phyloP scores from a whole-genome alignment of 768 basidiomycete species.

The Trametes cubensis region DNA sequence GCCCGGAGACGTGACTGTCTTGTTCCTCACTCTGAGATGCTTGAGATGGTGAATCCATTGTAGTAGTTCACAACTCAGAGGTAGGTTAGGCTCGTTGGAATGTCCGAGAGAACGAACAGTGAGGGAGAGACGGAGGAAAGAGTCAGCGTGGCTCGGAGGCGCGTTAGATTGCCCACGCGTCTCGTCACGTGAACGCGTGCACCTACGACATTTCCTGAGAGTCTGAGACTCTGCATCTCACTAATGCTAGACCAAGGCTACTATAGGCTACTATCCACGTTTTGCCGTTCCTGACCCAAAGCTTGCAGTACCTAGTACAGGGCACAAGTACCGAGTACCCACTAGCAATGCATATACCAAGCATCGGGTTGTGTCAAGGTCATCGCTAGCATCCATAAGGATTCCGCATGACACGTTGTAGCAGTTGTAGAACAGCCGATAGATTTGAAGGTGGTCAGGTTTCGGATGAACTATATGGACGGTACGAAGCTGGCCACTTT shows the following conservation, averaged over 20 bases:
- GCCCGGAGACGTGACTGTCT: slow-evolving; percentile 67
- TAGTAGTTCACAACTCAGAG: not conserved
- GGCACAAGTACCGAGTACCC: not conserved
- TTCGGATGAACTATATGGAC: too few species aligned
- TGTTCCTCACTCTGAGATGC: slow-evolving; percentile 50
- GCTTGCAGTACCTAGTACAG: not conserved
- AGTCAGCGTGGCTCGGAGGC: slow-evolving; percentile 19
- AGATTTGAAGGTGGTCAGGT: too few species aligned
- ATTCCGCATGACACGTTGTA: not conserved
- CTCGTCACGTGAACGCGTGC: slow-evolving; percentile 32
- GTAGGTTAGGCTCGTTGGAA: not conserved
- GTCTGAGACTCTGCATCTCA: not conserved
- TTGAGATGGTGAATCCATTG: slow-evolving; percentile 62
- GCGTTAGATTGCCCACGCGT: slow-evolving; percentile 18
- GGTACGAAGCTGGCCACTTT: too few species aligned
- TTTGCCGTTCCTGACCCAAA: not conserved
- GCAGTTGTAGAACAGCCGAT: too few species aligned
- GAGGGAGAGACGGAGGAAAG: not conserved
- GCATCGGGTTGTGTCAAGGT: too few species aligned
- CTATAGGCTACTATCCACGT: too few species aligned
- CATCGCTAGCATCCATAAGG: too few species aligned
- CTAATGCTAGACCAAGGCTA: too few species aligned
- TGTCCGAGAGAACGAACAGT: not conserved
- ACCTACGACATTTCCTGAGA: not conserved
- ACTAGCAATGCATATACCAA: not conserved